Evolutionary conservation across 2,329 filamentous ascomycete genomes (phyloP), one percentile per base, ranked within the genome.

Genomic region (Hysterium pulicare): DNA sequence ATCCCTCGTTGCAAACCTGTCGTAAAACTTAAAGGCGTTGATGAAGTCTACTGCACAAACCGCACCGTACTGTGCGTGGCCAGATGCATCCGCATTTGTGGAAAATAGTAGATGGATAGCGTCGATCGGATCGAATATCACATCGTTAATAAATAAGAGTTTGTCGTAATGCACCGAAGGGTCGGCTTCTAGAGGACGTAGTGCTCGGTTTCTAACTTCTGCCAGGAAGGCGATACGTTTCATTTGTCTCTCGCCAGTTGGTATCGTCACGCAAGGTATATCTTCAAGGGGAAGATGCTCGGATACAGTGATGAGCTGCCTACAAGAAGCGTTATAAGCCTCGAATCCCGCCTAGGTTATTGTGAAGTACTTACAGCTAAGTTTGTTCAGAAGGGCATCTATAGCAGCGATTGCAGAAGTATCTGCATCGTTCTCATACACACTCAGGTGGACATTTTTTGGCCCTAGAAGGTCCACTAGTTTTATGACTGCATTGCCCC

Each of bases 201-300:
- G 63, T 0, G 82, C 83, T 37, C 77, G 75, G 61, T 87, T 87
- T 38, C 84, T 77, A 37, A 85, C 78, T 57, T 82, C 79, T 8
- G 84, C 82, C 17, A 87, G 69, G 59, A 82, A 87, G 24, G 80
- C 76, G 33, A 87, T 79, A 17, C 84, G 76, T 61, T 86, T 86
- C 19, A 82, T 71, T 11, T 79, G 75, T 33, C 69, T 66, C 30
- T 73, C 71, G 1, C 82, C 82, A 40, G 77, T 76, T 1, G 82
- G 79, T 35, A 84, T 66, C 2, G 68, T 74, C 24, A 85, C 69
- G 26, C 75, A 76, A 2, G 75, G 75, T 5, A 86, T 69, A 1
- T 65, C 61, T 8, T 66, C 61, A 28, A 79, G 55, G 41, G 79
- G 68, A 28, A 86, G 59, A 52, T 79, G 72, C 20, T 76, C 82